Evolutionary conservation across 2,329 filamentous ascomycete species (phyloP), one percentile per base, ranked within the genome.

Genomic region (Aotearoamyces nothofagi): DNA sequence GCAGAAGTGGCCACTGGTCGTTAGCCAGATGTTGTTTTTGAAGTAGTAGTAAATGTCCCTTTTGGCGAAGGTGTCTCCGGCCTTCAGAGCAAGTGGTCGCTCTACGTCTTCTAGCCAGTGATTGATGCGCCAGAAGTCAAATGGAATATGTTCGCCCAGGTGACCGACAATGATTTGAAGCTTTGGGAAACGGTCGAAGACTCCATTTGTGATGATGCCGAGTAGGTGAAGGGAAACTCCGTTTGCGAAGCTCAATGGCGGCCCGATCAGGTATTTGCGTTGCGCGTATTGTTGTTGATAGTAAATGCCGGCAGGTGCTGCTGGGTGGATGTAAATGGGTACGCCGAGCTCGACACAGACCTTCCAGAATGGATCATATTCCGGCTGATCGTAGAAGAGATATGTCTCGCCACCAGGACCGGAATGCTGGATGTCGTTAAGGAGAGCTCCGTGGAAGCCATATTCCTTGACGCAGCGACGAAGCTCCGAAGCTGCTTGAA

Each of bases 341-440:
- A 75, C 69, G 32, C 75, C 66, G 0, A 78, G 60, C 24, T 73
- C 64, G 2, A 56, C 57, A 6, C 63, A 58, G 0, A 60, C 62
- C 9, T 56, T 43, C 71, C 71, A 77, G 56, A 78, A 76, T 13
- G 61, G 46, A 38, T 72, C 67, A 58, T 63, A 78, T 34, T 66
- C 60, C 0, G 62, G 56, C 6, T 59, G 53, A 42, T 78, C 73
- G 50, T 76, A 78, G 52, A 75, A 77, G 44, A 76, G 53, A 55
- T 70, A 65, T 14, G 61, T 60, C 32, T 73, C 66, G 20, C 69
- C 69, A 33, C 72, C 64, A 0, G 52, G 37, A 3, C 68, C 69
- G 10, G 66, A 58, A 15, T 64, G 61, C 42, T 78, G 72, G 2
- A 60, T 67, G 43, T 75, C 67, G 41, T 73, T 73, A 25, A 78